Conservation (phyloP, 495 filamentous ascomycete species). For the Glarea lozoyensis region DNA sequence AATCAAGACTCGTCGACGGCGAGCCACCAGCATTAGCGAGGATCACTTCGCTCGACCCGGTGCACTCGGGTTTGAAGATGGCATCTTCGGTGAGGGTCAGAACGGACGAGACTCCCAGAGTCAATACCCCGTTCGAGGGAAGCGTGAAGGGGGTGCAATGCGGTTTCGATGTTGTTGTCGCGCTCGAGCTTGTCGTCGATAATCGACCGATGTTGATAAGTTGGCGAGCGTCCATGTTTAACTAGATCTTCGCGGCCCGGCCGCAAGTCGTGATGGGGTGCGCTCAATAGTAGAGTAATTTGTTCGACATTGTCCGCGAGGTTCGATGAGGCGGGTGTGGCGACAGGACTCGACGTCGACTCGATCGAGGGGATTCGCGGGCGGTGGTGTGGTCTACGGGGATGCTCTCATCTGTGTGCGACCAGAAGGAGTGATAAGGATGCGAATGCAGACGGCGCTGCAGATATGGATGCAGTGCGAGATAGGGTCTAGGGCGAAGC, state of each 20-base stretch:
- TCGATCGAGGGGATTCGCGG: too few relatives aligned
- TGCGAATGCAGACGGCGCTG: too few relatives aligned
- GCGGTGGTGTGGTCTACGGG: too few relatives aligned
- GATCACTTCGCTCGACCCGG: conserved; percentile 21
- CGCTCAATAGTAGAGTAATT: conserved; percentile 3
- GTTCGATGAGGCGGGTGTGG: neutral
- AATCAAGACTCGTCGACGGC: conserved; percentile 37
- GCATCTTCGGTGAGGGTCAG: conserved; percentile 55
- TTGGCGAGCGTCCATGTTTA: conserved; percentile 16
- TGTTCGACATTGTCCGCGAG: conserved; percentile 11
- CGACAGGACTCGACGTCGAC: neutral
- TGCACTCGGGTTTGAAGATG: conserved; percentile 55
- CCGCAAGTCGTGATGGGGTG: conserved; percentile 10
- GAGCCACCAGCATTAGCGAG: conserved; percentile 22
- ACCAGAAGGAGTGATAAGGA: too few relatives aligned
- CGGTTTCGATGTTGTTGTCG: neutral
- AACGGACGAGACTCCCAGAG: conserved; percentile 40
- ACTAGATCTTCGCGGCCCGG: conserved; percentile 10
- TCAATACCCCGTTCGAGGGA: conserved; percentile 50
- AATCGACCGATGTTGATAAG: conserved; percentile 12
- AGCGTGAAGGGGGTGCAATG: conserved; percentile 57
- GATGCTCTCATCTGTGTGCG: too few relatives aligned
- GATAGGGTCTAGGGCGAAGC: too few relatives aligned
- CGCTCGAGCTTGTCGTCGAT: conserved; percentile 5
- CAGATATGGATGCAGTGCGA: too few relatives aligned